A percentile compares a stretch with the other conserved stretches of the same genome.
Evolutionary conservation across 2,329 filamentous ascomycete species (phyloP).

Genomic region (Paecilomyces fulvus): DNA sequence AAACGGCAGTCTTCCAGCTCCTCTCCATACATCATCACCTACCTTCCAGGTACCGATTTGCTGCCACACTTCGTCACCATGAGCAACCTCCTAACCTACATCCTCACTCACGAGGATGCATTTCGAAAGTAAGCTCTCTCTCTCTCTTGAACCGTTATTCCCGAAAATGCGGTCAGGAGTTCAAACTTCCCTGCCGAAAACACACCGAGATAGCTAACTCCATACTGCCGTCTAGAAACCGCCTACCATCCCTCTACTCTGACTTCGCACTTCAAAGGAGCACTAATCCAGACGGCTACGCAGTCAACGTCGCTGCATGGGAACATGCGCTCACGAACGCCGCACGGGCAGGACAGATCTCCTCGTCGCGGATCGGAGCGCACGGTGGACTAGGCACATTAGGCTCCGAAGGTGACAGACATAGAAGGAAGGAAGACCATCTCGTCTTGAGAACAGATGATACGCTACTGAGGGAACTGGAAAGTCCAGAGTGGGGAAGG

Average conservation of each 20-base stretch:
- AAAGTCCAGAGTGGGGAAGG: constrained; percentile 68
- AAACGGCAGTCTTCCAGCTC: background rate
- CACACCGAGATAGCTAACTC: constrained; percentile 1
- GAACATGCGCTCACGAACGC: constrained; percentile 64
- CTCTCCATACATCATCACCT: background rate
- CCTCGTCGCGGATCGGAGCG: constrained; percentile 13
- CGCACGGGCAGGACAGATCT: constrained; percentile 53
- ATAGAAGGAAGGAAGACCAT: constrained; percentile 33
- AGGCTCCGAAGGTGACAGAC: background rate
- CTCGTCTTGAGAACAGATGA: constrained; percentile 49
- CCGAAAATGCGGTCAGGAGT: background rate
- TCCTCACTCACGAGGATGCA: constrained; percentile 52
- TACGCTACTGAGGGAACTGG: constrained; percentile 60
- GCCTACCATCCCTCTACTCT: constrained; percentile 78
- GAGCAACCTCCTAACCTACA: constrained; percentile 59
- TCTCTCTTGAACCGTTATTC: constrained; percentile 18
- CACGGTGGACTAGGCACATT: background rate
- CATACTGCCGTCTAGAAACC: constrained; percentile 45
- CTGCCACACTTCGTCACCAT: constrained; percentile 13
- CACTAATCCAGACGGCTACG: constrained; percentile 77
- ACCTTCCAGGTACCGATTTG: background rate
- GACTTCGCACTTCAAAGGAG: constrained; percentile 68
- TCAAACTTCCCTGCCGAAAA: background rate
- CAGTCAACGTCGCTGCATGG: constrained; percentile 74
- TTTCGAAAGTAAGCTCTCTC: constrained; percentile 47